A percentile compares a stretch with the other conserved stretches of the same genome.
Evolutionary conservation across 208 protist species (phyloP).

Genomic region (Trypanosoma caninum): DNA sequence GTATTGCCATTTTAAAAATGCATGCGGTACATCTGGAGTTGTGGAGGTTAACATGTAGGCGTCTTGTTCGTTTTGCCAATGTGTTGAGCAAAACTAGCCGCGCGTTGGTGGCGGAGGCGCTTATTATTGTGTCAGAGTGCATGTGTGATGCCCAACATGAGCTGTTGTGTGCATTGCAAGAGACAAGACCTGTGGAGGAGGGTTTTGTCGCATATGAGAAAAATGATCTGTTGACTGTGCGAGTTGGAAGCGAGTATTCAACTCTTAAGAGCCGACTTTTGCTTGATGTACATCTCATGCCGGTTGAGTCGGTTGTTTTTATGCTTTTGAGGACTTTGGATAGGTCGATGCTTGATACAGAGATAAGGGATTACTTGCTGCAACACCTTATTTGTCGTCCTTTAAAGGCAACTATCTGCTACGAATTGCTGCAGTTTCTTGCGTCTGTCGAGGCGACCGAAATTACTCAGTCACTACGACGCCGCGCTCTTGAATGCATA

Average conservation of each 20-base stretch:
- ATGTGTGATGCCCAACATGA: conserved; percentile 34
- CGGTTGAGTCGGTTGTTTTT: conserved; percentile 10
- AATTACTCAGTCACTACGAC: conserved; percentile 1
- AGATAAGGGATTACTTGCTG: conserved; percentile 7
- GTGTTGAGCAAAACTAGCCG: conserved; percentile 38
- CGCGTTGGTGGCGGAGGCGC: conserved; percentile 44
- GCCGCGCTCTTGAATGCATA: conserved; percentile 12
- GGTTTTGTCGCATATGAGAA: not conserved
- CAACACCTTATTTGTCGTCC: conserved; percentile 6
- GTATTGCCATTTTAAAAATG: conserved; percentile 38
- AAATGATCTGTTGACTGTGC: conserved; percentile 1
- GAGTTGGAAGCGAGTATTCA: conserved; percentile 12
- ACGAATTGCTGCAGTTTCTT: conserved; percentile 14
- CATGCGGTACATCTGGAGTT: conserved; percentile 20
- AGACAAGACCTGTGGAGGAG: not conserved
- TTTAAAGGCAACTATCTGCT: conserved; percentile 4
- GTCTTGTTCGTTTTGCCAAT: conserved; percentile 31
- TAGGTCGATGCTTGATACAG: not conserved
- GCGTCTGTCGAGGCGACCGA: conserved; percentile 4
- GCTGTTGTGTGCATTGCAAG: conserved; percentile 22
- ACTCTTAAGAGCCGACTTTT: conserved; percentile 11
- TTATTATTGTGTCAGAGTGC: conserved; percentile 34
- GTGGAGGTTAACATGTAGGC: conserved; percentile 53
- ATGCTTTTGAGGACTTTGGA: conserved; percentile 3
- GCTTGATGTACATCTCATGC: conserved; percentile 17